A percentile compares a stretch with the other conserved stretches of the same genome.
Evolutionary conservation across 495 filamentous ascomycete species (phyloP).

Genomic region (Pseudomonodictys pantanalensis): DNA sequence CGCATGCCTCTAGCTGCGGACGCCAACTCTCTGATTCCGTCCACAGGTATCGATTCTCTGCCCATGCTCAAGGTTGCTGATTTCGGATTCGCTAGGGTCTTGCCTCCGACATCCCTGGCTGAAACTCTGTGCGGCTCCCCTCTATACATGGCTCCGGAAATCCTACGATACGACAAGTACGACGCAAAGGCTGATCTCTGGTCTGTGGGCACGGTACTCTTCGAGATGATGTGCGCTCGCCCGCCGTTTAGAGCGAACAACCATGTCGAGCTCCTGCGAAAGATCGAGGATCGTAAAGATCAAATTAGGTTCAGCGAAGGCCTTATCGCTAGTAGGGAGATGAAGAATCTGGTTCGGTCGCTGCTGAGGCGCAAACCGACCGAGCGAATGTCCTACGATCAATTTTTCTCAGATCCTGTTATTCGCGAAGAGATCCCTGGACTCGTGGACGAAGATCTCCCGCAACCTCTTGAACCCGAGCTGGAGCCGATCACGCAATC

Average conservation of each 20-base stretch:
- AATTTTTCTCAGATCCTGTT: conserved; percentile 73
- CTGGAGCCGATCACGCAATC: conserved; percentile 32
- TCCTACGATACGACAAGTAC: conserved; percentile 94
- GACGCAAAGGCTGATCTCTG: conserved; percentile 95
- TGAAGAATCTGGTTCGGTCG: conserved; percentile 76
- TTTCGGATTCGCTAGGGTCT: conserved; percentile 90
- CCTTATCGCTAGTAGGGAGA: conserved; percentile 63
- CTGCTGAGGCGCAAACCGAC: conserved; percentile 82
- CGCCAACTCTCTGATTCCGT: conserved; percentile 72
- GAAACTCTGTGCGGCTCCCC: conserved; percentile 98
- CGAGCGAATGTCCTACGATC: conserved; percentile 76
- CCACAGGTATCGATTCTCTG: conserved; percentile 76
- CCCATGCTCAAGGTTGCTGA: conserved; percentile 97
- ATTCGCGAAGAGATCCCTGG: conserved; percentile 79
- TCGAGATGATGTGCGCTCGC: conserved; percentile 88
- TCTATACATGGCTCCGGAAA: conserved; percentile 98
- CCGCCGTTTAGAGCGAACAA: conserved; percentile 91
- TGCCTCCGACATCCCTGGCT: conserved; percentile 84
- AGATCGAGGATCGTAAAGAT: conserved; percentile 84
- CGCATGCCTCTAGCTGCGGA: conserved; percentile 61
- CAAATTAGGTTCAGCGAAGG: conserved; percentile 74
- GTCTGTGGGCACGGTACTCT: conserved; percentile 93
- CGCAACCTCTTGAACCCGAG: conserved; percentile 42
- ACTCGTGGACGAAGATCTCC: conserved; percentile 70
- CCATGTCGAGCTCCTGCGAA: conserved; percentile 88